Base-by-base conservation (phyloP, 768 basidiomycete genomes). In the Collybia nuda region DNA sequence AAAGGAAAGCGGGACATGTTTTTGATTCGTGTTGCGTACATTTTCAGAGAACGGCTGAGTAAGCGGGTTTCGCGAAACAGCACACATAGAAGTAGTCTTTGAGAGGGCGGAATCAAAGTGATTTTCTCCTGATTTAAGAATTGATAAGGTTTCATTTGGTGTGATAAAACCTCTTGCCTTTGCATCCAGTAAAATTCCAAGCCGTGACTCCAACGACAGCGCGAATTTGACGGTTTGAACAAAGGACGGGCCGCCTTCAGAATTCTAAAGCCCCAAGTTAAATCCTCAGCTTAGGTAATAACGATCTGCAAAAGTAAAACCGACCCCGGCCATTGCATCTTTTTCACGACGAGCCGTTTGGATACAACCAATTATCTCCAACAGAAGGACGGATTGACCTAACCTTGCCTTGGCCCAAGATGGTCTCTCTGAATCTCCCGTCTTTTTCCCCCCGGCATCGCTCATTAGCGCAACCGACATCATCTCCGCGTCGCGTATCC, bases 401-500 rank as follows among this genome's bases (percentile, higher is more conserved):
- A 83, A 62, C 18, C 82, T 75, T 19, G 78, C 75, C 46, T 68
- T 72, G 3, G 72, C 78, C 79, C 79, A 81, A 19, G 59, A 45
- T 5, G 46, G 40, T 14, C 54, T 54, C 15, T 50, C 42, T 2
- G 19, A 53, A 50, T 38, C 56, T 44, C 26, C 59, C 41, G 47
- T 53, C 48, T 56, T 65, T 46, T 60, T 54, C 47, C 62, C 66
- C 6, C 59, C 62, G 7, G 71, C 64, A 53, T 81, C 80, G 50
- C 77, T 81, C 75, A 86, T 78, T 37, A 90, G 60, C 8, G 84
- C 88, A 2, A 90, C 76, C 3, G 83, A 73, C 57, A 89, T 69
- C 88, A 91, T 90, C 57, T 90, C 88, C 5, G 82, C 72, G 62
- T 90, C 82, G 19, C 78, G 74, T 6, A 74, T 73, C 87, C 86